These are phyloP conservation scores for Oryza brachyantha DNA, from an alignment of 176 grass and related monocot species.

Conservation along the genomic window DNA sequence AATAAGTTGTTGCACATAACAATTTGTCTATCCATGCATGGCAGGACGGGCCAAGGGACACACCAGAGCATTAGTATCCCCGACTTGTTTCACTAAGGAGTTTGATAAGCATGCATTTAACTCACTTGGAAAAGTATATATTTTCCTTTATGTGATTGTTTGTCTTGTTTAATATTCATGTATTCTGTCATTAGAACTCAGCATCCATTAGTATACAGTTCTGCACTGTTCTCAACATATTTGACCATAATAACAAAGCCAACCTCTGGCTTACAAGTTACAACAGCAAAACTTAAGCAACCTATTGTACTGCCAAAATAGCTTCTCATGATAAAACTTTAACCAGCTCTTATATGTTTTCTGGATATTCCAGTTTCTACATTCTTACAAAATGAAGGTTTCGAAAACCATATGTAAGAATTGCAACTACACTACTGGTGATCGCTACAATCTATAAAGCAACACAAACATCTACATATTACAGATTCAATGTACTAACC, in stretches of 20 bases:
- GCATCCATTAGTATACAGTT: not conserved
- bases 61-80: not conserved
- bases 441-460: not conserved
- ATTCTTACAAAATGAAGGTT: conserved; percentile 10
- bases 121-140: not conserved
- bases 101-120: conserved; percentile 7
- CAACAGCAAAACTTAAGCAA: not conserved
- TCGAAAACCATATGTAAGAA: not conserved
- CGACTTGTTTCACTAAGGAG: not conserved
- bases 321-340: not conserved
- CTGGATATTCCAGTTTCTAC: not conserved
- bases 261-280: conserved; percentile 1
- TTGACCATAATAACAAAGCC: not conserved
- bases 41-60: not conserved
- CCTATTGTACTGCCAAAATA: not conserved
- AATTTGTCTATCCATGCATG: not conserved
- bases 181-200: not conserved
- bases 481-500: not conserved
- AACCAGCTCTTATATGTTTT: not conserved
- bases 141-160: not conserved
- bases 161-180: not conserved
- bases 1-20: not conserved
- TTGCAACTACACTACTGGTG: not conserved
- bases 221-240: not conserved
- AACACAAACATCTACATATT: not conserved